Evolutionary conservation across 2,329 filamentous ascomycete genomes (phyloP), one percentile per base, ranked within the genome.

Genomic region (Microsporum audouinii): DNA sequence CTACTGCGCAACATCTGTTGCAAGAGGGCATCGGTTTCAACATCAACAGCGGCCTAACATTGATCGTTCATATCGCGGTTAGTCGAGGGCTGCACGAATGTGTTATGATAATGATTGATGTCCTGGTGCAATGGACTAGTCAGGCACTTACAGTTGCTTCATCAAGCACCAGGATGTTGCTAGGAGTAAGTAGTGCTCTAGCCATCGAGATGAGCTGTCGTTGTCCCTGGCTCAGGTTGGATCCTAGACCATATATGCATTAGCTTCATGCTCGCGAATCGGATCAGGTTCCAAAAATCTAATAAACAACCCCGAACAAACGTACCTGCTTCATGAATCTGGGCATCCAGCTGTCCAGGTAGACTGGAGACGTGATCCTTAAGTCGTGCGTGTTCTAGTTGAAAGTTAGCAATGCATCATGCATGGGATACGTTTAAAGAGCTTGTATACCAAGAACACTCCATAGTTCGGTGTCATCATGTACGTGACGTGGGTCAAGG

Each of bases 401-500:
- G 51, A 41, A n/a, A 36, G n/a, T 61, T n/a, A 43, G 45, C 23
- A 47, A 7, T 47, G 43, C 43, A 47, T 29, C n/a, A 47, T 29
- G 43, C 43, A 6, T 47, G 12, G 27, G 27, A 51, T 23, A 36
- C 45, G 7, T 57, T 55, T 57, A 55, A 57, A 41, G 39, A 17
- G 27, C 38, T 60, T 55, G 53, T 36, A 66, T 67, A 92, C 89
- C 89, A 64, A 96, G 80, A 63, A 95, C 91, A 71, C 88, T 95
- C 94, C 94, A 99, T 38, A 99, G 80, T 72, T 97, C 94, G 3
- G 91, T 96, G 74, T 99, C 95, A 74, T 96, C 92, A 71, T 96
- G 91, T 60, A 95, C 89, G 72, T 96, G 89, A 33, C 88, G 89
- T 29, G 95, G 95, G 72, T 99, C 94, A 43, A 97, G 82, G 71